Evolutionary conservation across 163 green algal species (phyloP).

Genomic region (Volvox carteri): DNA sequence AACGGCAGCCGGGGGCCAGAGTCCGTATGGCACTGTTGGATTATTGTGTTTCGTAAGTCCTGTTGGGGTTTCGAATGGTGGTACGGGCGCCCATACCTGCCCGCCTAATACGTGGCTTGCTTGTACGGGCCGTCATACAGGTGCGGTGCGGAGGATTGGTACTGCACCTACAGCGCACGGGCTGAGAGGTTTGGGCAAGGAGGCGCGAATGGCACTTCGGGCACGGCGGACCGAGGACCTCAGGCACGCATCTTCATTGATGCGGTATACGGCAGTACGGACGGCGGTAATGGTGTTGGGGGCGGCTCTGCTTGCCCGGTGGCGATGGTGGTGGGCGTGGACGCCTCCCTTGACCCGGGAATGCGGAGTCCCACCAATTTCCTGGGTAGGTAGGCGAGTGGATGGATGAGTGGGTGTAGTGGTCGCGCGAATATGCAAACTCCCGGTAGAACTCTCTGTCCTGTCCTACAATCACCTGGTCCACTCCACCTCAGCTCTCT

Average conservation of each 20-base stretch:
- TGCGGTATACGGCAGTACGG: conserved; percentile 1
- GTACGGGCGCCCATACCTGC: too few relatives aligned
- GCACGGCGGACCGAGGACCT: background rate
- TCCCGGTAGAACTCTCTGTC: too few relatives aligned
- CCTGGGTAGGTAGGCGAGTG: conserved; percentile 48
- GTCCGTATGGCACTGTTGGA: too few relatives aligned
- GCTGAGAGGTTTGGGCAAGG: background rate
- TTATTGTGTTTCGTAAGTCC: too few relatives aligned
- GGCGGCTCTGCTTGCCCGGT: conserved; percentile 58
- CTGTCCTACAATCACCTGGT: too few relatives aligned
- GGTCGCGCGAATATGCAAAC: too few relatives aligned
- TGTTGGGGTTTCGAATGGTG: too few relatives aligned
- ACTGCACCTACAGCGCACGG: conserved; percentile 36
- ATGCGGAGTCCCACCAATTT: conserved; percentile 87
- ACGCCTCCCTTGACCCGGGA: conserved; percentile 75
- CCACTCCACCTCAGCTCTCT: too few relatives aligned
- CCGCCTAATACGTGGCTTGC: too few relatives aligned
- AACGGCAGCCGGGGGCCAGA: background rate
- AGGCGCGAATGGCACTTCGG: background rate
- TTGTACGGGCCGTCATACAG: background rate
- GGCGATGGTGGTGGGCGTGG: conserved; percentile 79
- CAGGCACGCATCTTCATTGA: background rate
- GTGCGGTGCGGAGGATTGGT: conserved; percentile 25
- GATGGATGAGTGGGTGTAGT: too few relatives aligned
- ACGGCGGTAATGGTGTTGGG: background rate